Conservation (phyloP, 169 alveolate genomes). For the Plasmodium vivax region DNA sequence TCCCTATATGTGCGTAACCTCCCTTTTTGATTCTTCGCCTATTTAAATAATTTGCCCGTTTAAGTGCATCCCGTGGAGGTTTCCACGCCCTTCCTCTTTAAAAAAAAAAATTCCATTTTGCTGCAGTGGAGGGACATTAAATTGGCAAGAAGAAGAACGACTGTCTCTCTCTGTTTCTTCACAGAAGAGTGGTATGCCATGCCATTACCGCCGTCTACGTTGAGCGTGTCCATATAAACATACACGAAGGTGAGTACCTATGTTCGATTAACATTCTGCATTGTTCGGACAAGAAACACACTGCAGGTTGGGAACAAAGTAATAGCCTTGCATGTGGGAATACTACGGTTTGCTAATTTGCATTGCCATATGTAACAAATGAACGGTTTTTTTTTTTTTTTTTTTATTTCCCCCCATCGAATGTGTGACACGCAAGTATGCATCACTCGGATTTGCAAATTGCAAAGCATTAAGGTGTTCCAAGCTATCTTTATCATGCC, state of each 20-base stretch:
- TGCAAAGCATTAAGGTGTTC: not conserved
- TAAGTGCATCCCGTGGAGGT: not conserved
- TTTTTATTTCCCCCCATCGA: not conserved
- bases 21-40: not conserved
- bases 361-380: not conserved
- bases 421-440: not conserved
- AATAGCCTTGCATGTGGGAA: not conserved
- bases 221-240: not conserved
- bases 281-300: not conserved
- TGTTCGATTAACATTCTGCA: not conserved
- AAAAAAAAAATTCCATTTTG: not conserved
- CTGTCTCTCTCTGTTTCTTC: not conserved
- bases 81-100: not conserved
- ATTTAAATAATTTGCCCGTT: not conserved
- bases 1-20: not conserved
- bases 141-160: not conserved
- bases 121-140: not conserved
- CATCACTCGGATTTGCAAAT: not conserved
- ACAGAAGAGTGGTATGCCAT: not conserved
- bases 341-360: not conserved
- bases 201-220: not conserved
- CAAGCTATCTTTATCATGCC: not conserved
- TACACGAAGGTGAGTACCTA: not conserved
- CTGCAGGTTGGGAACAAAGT: not conserved
- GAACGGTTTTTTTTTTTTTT: not conserved